Conservation (phyloP, 2,329 filamentous ascomycete genomes). For the Mycosphaerelloides madeirae region DNA sequence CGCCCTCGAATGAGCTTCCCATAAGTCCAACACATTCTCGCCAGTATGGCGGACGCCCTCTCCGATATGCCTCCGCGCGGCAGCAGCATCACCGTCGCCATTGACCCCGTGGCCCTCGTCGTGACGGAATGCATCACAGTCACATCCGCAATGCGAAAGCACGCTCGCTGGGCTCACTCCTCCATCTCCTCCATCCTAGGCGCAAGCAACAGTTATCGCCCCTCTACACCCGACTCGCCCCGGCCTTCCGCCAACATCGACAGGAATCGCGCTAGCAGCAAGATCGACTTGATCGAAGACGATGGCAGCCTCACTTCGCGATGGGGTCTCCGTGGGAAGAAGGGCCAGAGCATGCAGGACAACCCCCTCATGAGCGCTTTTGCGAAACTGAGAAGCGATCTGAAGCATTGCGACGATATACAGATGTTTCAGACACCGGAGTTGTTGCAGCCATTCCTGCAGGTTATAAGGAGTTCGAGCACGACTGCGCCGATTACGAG, state of each 20-base stretch:
- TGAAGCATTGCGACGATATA: constrained; percentile 85
- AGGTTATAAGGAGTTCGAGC: constrained; percentile 93
- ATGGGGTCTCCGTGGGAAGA: constrained; percentile 92
- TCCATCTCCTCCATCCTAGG: constrained; percentile 94
- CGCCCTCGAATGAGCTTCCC: no score
- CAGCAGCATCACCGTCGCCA: constrained; percentile 29
- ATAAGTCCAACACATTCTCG: background rate
- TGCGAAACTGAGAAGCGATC: constrained; percentile 78
- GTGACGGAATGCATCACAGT: constrained; percentile 99
- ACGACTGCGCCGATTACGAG: constrained; percentile 96
- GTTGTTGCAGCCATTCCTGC: constrained; percentile 86
- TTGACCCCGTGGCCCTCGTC: constrained; percentile 56
- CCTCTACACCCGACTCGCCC: constrained; percentile 12
- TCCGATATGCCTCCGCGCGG: background rate
- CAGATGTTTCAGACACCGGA: constrained; percentile 81
- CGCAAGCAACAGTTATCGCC: constrained; percentile 10
- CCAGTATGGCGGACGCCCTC: constrained; percentile 1
- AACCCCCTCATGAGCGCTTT: constrained; percentile 95
- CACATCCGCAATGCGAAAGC: constrained; percentile 96
- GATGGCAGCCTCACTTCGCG: constrained; percentile 62
- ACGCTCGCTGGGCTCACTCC: constrained; percentile 91
- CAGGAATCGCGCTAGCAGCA: constrained; percentile 31
- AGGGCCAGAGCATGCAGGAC: constrained; percentile 94
- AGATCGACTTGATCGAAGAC: constrained; percentile 31
- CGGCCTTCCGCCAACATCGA: constrained; percentile 24